Conservation (phyloP, 208 protist genomes). For the Trypanosoma cruzi region DNA sequence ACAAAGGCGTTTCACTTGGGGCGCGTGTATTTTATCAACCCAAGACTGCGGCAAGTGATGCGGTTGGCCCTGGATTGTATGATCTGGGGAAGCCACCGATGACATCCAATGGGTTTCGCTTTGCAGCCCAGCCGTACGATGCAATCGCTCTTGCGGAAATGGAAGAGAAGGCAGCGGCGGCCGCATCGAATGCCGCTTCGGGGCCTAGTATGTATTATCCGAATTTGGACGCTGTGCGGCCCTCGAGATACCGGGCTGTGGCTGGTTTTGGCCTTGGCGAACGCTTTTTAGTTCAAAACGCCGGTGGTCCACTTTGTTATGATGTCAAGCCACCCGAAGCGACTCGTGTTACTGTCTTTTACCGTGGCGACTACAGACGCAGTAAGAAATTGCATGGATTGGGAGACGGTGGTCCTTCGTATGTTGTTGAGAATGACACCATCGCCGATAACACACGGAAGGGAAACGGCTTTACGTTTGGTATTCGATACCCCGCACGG, state of each 20-base stretch:
- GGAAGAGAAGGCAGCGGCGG: background rate
- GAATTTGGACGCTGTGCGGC: slow-evolving; percentile 34
- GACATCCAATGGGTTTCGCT: slow-evolving; percentile 26
- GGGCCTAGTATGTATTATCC: slow-evolving; percentile 25
- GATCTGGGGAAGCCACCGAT: slow-evolving; percentile 21
- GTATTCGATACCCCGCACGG: slow-evolving; percentile 76
- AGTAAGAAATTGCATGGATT: slow-evolving; percentile 2
- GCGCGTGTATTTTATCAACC: background rate
- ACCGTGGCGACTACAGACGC: slow-evolving; percentile 51
- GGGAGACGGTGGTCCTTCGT: background rate
- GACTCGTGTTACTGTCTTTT: slow-evolving; percentile 45
- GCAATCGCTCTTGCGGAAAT: slow-evolving; percentile 2
- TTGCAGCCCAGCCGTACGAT: slow-evolving; percentile 33
- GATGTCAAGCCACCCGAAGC: slow-evolving; percentile 16
- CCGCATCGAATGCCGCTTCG: background rate
- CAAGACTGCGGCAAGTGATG: background rate
- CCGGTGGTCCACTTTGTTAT: slow-evolving; percentile 17
- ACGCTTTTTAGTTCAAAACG: slow-evolving; percentile 1
- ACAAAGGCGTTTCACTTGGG: slow-evolving; percentile 67
- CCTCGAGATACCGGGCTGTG: slow-evolving; percentile 15
- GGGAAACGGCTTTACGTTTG: slow-evolving; percentile 71
- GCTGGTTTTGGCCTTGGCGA: slow-evolving; percentile 22
- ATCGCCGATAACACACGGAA: slow-evolving; percentile 14
- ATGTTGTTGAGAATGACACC: slow-evolving; percentile 29
- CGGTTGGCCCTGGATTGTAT: slow-evolving; percentile 16